These are phyloP conservation scores for Geotrichum fermentans DNA, from an alignment of 1,139 yeast genomes.

Conservation along the genomic window DNA sequence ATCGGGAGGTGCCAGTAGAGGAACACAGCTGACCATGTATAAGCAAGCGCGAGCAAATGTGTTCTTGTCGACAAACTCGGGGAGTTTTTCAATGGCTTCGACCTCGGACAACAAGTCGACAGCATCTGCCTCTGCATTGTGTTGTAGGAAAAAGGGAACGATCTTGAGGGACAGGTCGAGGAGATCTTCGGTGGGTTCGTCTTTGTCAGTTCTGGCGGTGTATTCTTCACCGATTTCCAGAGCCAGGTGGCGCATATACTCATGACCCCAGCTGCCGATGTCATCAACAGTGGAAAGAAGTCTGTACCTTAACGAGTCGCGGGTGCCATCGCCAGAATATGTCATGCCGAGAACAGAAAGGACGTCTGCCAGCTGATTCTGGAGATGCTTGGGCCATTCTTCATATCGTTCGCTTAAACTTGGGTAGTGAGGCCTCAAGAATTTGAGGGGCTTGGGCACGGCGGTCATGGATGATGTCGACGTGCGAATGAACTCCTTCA, in stretches of 20 bases:
- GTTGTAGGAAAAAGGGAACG: conserved; percentile 85
- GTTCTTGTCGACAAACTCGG: conserved; percentile 77
- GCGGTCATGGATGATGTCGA: conserved; percentile 99
- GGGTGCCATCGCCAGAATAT: conserved; percentile 75
- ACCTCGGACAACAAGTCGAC: conserved; percentile 87
- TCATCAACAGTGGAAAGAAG: conserved; percentile 57
- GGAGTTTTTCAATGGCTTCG: conserved; percentile 77
- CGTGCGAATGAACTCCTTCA: conserved; percentile 77
- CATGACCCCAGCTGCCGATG: conserved; percentile 94
- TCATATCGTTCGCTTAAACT: conserved; percentile 60
- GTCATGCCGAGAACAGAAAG: conserved; percentile 95
- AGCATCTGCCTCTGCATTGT: conserved; percentile 98
- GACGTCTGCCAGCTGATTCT: conserved; percentile 66
- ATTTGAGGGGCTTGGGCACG: conserved; percentile 96
- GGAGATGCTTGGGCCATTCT: conserved; percentile 51
- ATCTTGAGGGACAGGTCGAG: conserved; percentile 66
- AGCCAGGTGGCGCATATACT: conserved; percentile 91
- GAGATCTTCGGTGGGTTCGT: conserved; percentile 43
- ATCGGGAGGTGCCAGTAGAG: conserved; percentile 92
- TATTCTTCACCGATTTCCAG: conserved; percentile 89
- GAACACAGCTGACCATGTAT: conserved; percentile 93
- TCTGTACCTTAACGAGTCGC: conserved; percentile 78
- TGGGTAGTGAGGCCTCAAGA: conserved; percentile 82
- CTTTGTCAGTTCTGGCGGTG: conserved; percentile 57
- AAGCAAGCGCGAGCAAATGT: conserved; percentile 87